phyloP scores from a whole-genome alignment of 768 basidiomycete genomes.

The Suillus spraguei region DNA sequence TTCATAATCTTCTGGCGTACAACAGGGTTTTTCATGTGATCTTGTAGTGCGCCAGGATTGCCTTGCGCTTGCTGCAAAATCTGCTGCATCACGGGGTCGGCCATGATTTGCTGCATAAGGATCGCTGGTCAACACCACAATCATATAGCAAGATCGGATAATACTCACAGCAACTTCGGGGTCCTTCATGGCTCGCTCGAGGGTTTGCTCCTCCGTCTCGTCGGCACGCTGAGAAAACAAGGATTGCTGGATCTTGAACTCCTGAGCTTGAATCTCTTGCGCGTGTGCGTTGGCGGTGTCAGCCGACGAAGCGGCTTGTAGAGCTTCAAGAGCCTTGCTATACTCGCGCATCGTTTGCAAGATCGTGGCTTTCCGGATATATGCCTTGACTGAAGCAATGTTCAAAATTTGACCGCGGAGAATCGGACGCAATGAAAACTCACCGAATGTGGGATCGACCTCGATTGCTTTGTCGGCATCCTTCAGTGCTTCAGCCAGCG shows the following conservation, averaged over 20 bases:
- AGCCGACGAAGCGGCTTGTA: conserved; percentile 73
- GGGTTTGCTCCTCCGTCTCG: conserved; percentile 91
- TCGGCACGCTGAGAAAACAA: conserved; percentile 75
- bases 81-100: conserved; percentile 90
- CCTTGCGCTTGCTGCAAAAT: conserved; percentile 93
- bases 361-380: conserved; percentile 90
- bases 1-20: conserved; percentile 85
- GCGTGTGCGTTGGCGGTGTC: conserved; percentile 85
- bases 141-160: conserved; percentile 4
- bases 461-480: conserved; percentile 94
- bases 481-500: conserved; percentile 94
- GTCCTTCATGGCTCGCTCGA: conserved; percentile 95
- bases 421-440: conserved; percentile 23
- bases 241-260: conserved; percentile 80
- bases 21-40: conserved; percentile 93
- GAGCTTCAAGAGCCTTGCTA: conserved; percentile 81
- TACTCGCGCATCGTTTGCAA: conserved; percentile 91
- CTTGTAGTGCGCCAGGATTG: conserved; percentile 86
- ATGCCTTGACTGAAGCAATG: conserved; percentile 69
- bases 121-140: conserved; percentile 11
- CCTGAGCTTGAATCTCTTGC: conserved; percentile 79
- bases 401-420: neutral
- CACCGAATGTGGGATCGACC: conserved; percentile 84
- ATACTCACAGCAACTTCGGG: conserved; percentile 86
- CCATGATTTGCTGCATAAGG: conserved; percentile 70